Evolutionary conservation across 1,139 yeast genomes (phyloP).

Genomic region (Pichia sorboxylosa): DNA sequence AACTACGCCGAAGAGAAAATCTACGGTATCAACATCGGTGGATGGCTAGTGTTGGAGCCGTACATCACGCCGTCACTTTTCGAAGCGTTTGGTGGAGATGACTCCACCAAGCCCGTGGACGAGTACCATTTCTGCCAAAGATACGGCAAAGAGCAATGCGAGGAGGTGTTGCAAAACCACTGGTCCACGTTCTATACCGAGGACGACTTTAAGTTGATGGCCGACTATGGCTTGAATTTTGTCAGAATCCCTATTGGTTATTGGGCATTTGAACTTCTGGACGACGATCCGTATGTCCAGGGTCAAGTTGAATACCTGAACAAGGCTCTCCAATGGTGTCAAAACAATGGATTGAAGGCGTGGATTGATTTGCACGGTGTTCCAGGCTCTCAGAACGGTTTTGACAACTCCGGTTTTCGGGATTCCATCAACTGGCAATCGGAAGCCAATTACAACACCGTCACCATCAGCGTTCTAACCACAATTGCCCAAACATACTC

Average conservation of each 20-base stretch:
- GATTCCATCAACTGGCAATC: constrained; percentile 51
- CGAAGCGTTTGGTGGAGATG: constrained; percentile 27
- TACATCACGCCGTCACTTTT: constrained; percentile 53
- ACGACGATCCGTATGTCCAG: constrained; percentile 45
- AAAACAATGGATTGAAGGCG: constrained; percentile 49
- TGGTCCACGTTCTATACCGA: constrained; percentile 47
- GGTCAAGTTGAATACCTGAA: constrained; percentile 46
- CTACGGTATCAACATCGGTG: constrained; percentile 49
- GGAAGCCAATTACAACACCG: constrained; percentile 34
- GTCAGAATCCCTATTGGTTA: constrained; percentile 59
- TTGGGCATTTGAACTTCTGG: constrained; percentile 46
- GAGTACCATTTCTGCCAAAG: constrained; percentile 42
- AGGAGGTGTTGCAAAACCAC: constrained; percentile 33
- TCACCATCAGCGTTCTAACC: constrained; percentile 35
- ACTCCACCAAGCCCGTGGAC: constrained; percentile 35
- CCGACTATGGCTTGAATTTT: constrained; percentile 41
- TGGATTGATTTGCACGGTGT: constrained; percentile 95
- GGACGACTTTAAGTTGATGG: constrained; percentile 38
- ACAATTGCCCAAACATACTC: constrained; percentile 37
- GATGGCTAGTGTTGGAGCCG: constrained; percentile 59
- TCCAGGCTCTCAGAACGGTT: constrained; percentile 96
- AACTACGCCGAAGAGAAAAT: constrained; percentile 18
- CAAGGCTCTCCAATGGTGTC: constrained; percentile 67
- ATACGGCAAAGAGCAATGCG: constrained; percentile 37
- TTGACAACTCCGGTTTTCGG: constrained; percentile 86